phyloP scores from a whole-genome alignment of 2,329 filamentous ascomycete species.

The Lithohypha guttulata region DNA sequence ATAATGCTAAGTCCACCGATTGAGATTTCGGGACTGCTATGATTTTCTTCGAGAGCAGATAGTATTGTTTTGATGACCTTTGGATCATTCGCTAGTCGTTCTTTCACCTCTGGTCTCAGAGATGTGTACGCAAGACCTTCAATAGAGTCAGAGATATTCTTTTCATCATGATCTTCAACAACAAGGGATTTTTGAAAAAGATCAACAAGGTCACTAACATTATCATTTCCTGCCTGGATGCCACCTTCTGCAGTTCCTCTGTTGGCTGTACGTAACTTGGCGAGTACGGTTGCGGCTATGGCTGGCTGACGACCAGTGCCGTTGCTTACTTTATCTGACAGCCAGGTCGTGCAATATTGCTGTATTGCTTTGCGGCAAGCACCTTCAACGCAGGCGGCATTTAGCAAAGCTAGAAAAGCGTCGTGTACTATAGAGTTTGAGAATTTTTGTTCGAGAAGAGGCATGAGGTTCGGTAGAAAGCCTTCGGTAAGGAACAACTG shows the following conservation, averaged over 20 bases:
- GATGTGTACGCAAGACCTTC: slow-evolving; percentile 91
- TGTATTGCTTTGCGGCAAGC: slow-evolving; percentile 72
- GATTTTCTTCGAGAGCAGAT: slow-evolving; percentile 33
- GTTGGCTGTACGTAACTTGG: slow-evolving; percentile 44
- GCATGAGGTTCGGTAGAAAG: slow-evolving; percentile 66
- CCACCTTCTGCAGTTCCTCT: slow-evolving; percentile 24
- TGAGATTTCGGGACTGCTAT: slow-evolving; percentile 57
- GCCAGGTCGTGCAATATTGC: slow-evolving; percentile 76
- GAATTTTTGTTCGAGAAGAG: slow-evolving; percentile 66
- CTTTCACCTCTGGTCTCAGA: slow-evolving; percentile 73
- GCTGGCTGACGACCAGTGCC: slow-evolving; percentile 46
- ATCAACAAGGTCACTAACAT: slow-evolving; percentile 42
- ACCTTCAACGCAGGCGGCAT: slow-evolving; percentile 78
- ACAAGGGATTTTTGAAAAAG: slow-evolving; percentile 41
- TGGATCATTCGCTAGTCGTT: slow-evolving; percentile 60
- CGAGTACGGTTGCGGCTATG: slow-evolving; percentile 60
- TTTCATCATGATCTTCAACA: slow-evolving; percentile 24
- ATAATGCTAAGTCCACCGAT: slow-evolving; percentile 83
- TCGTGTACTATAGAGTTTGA: slow-evolving; percentile 80
- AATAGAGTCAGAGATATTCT: slow-evolving; percentile 62
- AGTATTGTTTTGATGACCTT: slow-evolving; percentile 61
- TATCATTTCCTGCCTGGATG: slow-evolving; percentile 32
- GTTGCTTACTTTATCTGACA: slow-evolving; percentile 71
- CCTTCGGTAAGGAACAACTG: slow-evolving; percentile 79
- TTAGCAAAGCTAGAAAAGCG: slow-evolving; percentile 78